Evolutionary conservation across 768 basidiomycete species (phyloP), one percentile per base, ranked within the genome.

Genomic region (Dioszegia crocea): DNA sequence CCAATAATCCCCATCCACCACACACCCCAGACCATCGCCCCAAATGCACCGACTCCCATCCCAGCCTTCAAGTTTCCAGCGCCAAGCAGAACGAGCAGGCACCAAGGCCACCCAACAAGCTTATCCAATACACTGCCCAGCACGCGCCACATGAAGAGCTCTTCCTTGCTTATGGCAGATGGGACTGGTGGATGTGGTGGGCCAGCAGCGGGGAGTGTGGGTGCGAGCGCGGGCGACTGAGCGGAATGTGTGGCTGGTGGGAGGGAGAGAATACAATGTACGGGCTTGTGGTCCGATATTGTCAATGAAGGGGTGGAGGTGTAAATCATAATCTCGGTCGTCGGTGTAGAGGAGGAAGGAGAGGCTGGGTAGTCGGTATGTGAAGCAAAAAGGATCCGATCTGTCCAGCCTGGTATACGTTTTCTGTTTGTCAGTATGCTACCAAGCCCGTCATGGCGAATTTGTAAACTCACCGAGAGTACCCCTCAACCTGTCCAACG

Each of bases 231-330:
- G 4, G 65, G 78, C 24, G 68, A 70, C 9, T 74, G 43, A 1
- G 72, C 49, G 4, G 80, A 55, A 6, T 65, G 60, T 17, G 70
- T 26, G 4, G 72, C 51, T 1, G 80, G 70, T 21, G 71, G 66
- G n/a, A 91, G 80, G 26, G 84, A 79, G 12, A 92, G 80, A 36
- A 91, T 78, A 29, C 84, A 81, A 16, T 90, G 85, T 49, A 98
- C 83, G 0, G 93, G 93, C 86, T 96, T 96, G 78, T 98, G 94
- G 76, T 98, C 94, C 11, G 91, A 93, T 3, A 87, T 84, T 14
- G 87, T 88, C 76, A 92, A 89, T 24, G 61, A 59, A 8, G 68
- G 64, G 16, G 67, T 68, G 2, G 68, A 65, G 41, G 55, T 52
- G 59, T 63, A 68, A 36, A 62, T 60, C n/a, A 46, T 23, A 40